Base-by-base conservation (phyloP, 2,329 filamentous ascomycete genomes). In the Albifimbria verrucaria region DNA sequence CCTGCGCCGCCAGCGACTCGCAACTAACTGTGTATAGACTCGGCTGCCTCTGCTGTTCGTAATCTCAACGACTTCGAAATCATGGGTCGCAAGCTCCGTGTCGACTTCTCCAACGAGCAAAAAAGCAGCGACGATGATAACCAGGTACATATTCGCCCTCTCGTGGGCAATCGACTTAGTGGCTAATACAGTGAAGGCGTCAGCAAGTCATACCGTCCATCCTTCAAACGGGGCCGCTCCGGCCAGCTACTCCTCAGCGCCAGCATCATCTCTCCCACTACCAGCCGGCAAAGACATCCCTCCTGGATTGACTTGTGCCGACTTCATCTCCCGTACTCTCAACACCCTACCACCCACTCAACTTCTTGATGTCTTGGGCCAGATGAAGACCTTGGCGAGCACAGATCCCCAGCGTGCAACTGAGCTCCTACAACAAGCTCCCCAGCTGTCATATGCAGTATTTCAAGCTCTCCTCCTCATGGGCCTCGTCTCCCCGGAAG, bases 21-120 rank as follows among this genome's bases (percentile, higher is more conserved):
- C n/a, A n/a, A 51, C 62, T 69, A 48, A 65, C 52, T 5, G 4
- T 28, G 23, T 28, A 9, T 41, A 85, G 84, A 87, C 63, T 87
- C 92, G 23, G 94, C 94, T 26, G 91, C 93, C 36, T 96, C 92
- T 2, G 94, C 94, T 2, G 93, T 97, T 47, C 88, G 93, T 62
- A 97, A 99, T 68, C 77, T 97, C 50, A 96, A 97, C 75, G 92
- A 96, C 70, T 87, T 91, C 73, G 93, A 97, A 69, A 86, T 97
- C 67, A 95, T 96, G 87, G 92, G 92, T 52, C 85, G 94, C 64
- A 96, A 96, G 71, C 81, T 99, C 58, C 85, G 92, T 55, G 94
- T 99, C 52, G 94, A 97, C 72, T 99, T 95, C 73, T 94, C 90
- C 54, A 96, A 96, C 70, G 93, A 97, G 69, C 90, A 91, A 59